Evolutionary conservation across 306 rosid genomes (phyloP), one percentile per base, ranked within the genome.

Genomic region (Purshia tridentata): DNA sequence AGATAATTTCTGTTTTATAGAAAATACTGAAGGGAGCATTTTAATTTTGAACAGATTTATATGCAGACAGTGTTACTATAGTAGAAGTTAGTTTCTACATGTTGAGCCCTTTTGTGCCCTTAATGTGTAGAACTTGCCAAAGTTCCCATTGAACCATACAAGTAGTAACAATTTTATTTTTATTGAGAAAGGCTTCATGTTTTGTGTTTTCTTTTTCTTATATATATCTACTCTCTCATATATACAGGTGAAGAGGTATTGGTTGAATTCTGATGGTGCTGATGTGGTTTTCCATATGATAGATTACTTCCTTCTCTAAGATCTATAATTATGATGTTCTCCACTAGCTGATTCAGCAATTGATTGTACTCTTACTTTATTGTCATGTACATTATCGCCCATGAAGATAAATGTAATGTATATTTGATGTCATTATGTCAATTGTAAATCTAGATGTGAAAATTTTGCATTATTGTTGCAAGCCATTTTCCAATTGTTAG

Each of bases 201-300:
- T 70, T 19, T 16, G 45, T 39, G 19, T 65, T 47, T 61, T 70
- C 46, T 9, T 45, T 67, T 48, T 15, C 65, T 78, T 54, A 74
- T 58, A 19, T 23, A 5, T 63, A 18, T 65, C 53, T 83, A 18
- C 53, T 68, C 42, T 49, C 44, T 70, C 69, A 46, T 88, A 58
- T 18, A 54, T 71, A 80, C 89, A 94, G 98, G 98, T 94, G 80
- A 89, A 91, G 88, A 88, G 83, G 45, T 91, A 88, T 79, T 91
- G 97, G 96, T 54, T 89, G 73, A 91, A 91, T 86, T 93, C 98
- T 19, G 98, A 94, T 80, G 97, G 98, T 63, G 92, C 94, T 1
- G 97, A 88, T 79, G 98, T 94, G 79, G 92, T 91, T 76, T 84
- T 70, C 79, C 98, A 94, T 74, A 91, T 94, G 84, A 91, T 91